These are phyloP conservation scores for Aureobasidium sp. DNA, from an alignment of 2,329 filamentous ascomycete species.

Conservation along the genomic window DNA sequence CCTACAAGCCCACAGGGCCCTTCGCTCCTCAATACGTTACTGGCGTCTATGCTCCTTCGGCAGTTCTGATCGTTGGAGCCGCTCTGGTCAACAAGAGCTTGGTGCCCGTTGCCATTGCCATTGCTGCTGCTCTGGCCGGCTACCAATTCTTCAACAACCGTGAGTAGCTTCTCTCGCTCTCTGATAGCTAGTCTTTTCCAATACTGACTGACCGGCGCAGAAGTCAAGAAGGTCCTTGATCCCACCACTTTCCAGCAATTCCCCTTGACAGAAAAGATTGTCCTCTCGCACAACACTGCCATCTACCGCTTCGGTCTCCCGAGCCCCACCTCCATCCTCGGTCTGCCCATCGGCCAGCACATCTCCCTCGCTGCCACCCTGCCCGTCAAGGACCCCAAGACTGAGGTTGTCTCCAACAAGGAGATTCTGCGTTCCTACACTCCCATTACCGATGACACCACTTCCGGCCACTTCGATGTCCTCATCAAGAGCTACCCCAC, in stretches of 20 bases:
- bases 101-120: conserved; percentile 60
- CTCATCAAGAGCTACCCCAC: conserved; percentile 97
- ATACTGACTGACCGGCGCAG: conserved; percentile 37
- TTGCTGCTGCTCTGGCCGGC: conserved; percentile 60
- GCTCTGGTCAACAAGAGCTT: conserved; percentile 74
- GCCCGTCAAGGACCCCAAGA: conserved; percentile 54
- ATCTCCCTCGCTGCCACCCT: conserved; percentile 87
- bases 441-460: conserved; percentile 81
- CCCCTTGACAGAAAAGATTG: conserved; percentile 86
- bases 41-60: conserved; percentile 78
- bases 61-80: conserved; percentile 67
- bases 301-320: conserved; percentile 97
- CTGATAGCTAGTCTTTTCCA: background rate
- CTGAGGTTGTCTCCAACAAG: conserved; percentile 66
- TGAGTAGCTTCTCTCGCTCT: conserved; percentile 40
- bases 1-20: conserved; percentile 30
- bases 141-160: conserved; percentile 66
- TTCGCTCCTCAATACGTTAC: conserved; percentile 61
- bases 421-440: conserved; percentile 90
- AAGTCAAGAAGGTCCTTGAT: conserved; percentile 75
- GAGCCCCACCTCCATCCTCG: conserved; percentile 69
- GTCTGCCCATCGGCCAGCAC: conserved; percentile 70
- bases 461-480: conserved; percentile 88
- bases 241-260: conserved; percentile 86
- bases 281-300: conserved; percentile 95